Base-by-base conservation (phyloP, 371 early-diverging fungal species). In the Sporodiniella umbellata region DNA sequence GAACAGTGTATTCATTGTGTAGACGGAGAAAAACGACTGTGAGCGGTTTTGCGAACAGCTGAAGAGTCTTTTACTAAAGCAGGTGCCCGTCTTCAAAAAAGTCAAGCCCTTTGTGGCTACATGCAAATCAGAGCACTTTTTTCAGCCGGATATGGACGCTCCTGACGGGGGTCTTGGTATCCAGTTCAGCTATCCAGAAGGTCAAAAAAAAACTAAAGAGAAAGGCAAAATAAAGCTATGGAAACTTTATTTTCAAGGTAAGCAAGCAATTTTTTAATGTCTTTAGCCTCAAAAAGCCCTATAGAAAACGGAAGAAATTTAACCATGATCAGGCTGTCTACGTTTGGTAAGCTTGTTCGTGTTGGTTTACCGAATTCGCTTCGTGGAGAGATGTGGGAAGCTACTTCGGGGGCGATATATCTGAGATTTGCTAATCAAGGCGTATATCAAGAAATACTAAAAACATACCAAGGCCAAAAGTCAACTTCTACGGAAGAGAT, bases 381-480 rank as follows among this genome's bases (percentile, higher is more conserved):
- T 42, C 84, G 99, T 18, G 96, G 96, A 4, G 99, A 98, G 68
- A 82, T 96, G 15, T 98, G 99, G 99, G 98, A 98, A 64, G 65
- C 87, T 5, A 86, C 90, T 54, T 89, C 88, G 19, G 99, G 99
- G 3, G 85, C 96, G 8, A 85, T 96, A 46, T 92, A 87, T 40
- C 78, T 90, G 49, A 77, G 98, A 28, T 92, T 88, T 64, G 81
- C 88, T 68, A 87, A 93, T 61, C 80, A 81, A 28, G 95, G 95
- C 4, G 70, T 89, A 19, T 97, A 95, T 64, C 74, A 84, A 12
- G 68, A 78, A 28, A 76, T 95, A n/a, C 81, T 93, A 23, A 76
- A 81, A 26, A 87, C 91, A 26, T 80, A 86, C 21, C 79, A 79
- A 31, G 78, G 85, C 2, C 80, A 83, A 48, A 72, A 61, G 42